A percentile compares a stretch with the other conserved stretches of the same genome.
phyloP scores from a whole-genome alignment of 2,329 filamentous ascomycete species.

The Didymella pomorum region DNA sequence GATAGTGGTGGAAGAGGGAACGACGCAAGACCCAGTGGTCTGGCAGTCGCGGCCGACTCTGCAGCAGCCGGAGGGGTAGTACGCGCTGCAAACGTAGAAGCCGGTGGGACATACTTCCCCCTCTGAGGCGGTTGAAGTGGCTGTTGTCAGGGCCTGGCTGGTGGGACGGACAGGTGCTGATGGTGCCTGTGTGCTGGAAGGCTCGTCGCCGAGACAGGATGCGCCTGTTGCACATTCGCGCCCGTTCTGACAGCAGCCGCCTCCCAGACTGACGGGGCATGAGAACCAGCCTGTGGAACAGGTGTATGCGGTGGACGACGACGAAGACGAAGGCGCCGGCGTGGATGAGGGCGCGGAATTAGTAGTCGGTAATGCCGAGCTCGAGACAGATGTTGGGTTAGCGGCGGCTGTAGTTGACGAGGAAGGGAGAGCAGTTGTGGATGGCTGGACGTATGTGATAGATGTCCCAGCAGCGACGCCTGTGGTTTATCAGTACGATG shows the following conservation, averaged over 20 bases:
- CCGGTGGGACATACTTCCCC: conserved; percentile 75
- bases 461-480: conserved; percentile 44
- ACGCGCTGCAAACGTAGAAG: conserved; percentile 89
- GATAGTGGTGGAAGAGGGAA: conserved; percentile 66
- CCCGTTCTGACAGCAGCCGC: conserved; percentile 59
- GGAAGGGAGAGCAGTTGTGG: conserved; percentile 39
- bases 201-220: conserved; percentile 48
- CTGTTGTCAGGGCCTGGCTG: conserved; percentile 55
- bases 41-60: conserved; percentile 86
- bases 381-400: conserved; percentile 23
- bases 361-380: conserved; percentile 27
- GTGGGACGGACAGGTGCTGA: conserved; percentile 55
- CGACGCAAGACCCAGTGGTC: conserved; percentile 75
- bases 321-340: conserved; percentile 21
- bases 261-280: conserved; percentile 57
- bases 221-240: conserved; percentile 53
- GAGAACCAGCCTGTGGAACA: conserved; percentile 57
- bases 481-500: conserved; percentile 21
- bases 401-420: conserved; percentile 50
- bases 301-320: conserved; percentile 45
- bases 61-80: conserved; percentile 84
- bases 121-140: conserved; percentile 82
- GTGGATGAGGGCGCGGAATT: conserved; percentile 24
- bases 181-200: conserved; percentile 48
- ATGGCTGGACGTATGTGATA: conserved; percentile 40